Evolutionary conservation across 306 rosid genomes (phyloP).

Genomic region (Cucumis hystrix): DNA sequence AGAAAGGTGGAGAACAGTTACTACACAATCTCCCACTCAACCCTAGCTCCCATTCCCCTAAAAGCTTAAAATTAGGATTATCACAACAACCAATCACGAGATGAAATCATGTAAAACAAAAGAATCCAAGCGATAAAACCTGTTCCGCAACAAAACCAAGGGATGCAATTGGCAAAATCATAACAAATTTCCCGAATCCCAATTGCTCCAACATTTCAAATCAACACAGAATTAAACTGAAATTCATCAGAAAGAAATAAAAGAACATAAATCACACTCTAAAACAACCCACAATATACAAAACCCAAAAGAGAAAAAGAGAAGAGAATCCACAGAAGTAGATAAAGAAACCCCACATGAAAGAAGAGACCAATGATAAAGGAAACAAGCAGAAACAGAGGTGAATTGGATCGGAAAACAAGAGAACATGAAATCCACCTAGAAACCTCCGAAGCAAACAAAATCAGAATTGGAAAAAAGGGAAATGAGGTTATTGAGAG

Average conservation of each 20-base stretch:
- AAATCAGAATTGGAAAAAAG: neutral
- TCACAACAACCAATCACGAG: neutral
- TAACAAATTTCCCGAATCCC: neutral
- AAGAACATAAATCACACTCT: neutral
- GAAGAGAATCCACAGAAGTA: neutral
- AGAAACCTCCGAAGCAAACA: neutral
- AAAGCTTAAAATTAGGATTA: neutral
- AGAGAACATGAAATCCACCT: neutral
- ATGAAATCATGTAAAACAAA: neutral
- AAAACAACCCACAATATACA: neutral
- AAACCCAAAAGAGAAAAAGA: neutral
- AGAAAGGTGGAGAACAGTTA: neutral
- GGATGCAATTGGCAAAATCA: neutral
- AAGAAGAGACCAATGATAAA: neutral
- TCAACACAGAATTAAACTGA: neutral
- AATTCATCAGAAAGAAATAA: neutral
- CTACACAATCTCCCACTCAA: neutral
- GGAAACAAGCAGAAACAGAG: neutral
- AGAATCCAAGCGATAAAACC: neutral
- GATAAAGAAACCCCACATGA: neutral
- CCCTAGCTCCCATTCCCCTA: neutral
- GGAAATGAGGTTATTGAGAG: neutral
- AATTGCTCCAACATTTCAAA: neutral
- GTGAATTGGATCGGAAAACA: neutral
- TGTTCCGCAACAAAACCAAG: neutral